Conservation (phyloP, 768 basidiomycete genomes). For the Podaxis mareebaensis region DNA sequence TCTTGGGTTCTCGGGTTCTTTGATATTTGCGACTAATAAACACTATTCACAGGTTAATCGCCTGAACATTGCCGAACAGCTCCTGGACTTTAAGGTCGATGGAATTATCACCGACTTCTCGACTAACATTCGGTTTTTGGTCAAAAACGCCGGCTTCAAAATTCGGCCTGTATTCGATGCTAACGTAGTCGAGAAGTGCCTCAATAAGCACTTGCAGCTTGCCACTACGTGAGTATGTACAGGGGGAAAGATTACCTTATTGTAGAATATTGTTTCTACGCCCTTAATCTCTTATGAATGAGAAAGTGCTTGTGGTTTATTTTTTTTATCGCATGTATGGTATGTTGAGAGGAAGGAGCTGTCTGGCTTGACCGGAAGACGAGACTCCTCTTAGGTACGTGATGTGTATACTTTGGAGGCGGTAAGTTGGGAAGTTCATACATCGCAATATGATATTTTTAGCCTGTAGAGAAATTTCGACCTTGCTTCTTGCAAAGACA, state of each 20-base stretch:
- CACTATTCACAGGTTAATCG: constrained; percentile 51
- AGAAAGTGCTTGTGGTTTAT: background rate
- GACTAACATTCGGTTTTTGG: constrained; percentile 53
- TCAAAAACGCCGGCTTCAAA: constrained; percentile 49
- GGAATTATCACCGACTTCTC: constrained; percentile 84
- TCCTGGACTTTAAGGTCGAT: constrained; percentile 64
- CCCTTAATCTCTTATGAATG: background rate
- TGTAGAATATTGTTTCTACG: background rate
- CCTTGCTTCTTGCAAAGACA: background rate
- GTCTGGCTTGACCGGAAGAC: too few relatives aligned
- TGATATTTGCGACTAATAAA: background rate
- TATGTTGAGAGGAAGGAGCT: background rate
- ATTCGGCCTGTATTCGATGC: constrained; percentile 63
- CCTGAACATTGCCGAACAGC: constrained; percentile 59
- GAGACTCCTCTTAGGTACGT: too few relatives aligned
- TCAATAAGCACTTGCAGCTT: constrained; percentile 50
- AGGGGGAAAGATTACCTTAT: background rate
- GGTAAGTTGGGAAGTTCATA: too few relatives aligned
- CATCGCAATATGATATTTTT: background rate
- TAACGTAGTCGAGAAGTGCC: constrained; percentile 59
- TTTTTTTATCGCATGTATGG: background rate
- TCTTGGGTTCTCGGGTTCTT: background rate
- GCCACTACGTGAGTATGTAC: constrained; percentile 9
- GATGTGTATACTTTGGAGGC: too few relatives aligned
- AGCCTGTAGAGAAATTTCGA: background rate